Evolutionary conservation across 345 rosid genomes (phyloP), one percentile per base, ranked within the genome.

Genomic region (Pistacia integerrima): DNA sequence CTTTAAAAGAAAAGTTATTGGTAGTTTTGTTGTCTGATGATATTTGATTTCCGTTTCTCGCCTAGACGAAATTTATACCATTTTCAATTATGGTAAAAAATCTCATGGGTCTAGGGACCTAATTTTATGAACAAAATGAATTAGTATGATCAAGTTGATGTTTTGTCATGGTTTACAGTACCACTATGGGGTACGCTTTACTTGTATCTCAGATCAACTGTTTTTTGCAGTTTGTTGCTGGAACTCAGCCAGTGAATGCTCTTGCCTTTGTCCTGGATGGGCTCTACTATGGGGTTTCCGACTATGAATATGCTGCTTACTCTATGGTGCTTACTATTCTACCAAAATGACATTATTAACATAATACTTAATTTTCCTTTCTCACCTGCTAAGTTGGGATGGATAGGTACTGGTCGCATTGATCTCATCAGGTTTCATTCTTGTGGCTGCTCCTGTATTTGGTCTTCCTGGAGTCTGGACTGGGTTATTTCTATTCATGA

Each of bases 221-320:
- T 72, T 35, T 22, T 46, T 77, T 82, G 81, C 86, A 96, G 99
- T 96, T 96, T 82, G 97, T 96, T 76, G 98, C 98, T 69, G 92
- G 93, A 78, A 87, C 99, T 64, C 99, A 92, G 78, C 98, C 99
- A 35, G 82, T 96, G 77, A 96, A 96, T 80, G 97, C 98, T 54
- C 67, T 92, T 22, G 99, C 99, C 14, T 96, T 96, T 61, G 93
- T 96, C 71, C 73, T 92, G 20, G 99, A 96, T 75, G 99, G 99
- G 51, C 94, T 96, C 4, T 96, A 93, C 60, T 93, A 93, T 46
- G 99, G 97, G 52, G 99, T 89, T 82, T 93, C 98, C 6, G 99
- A 96, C 83, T 93, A 88, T 16, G 93, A 87, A 82, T 93, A 88
- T 85, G 97, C 99, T 52, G 94, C 98, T 20, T 85, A 90, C 82